Percentiles rank a stretch among this genome's conserved stretches.
Evolutionary conservation across 257 asterid genomes (phyloP).

Genomic region (Fraxinus anomala): DNA sequence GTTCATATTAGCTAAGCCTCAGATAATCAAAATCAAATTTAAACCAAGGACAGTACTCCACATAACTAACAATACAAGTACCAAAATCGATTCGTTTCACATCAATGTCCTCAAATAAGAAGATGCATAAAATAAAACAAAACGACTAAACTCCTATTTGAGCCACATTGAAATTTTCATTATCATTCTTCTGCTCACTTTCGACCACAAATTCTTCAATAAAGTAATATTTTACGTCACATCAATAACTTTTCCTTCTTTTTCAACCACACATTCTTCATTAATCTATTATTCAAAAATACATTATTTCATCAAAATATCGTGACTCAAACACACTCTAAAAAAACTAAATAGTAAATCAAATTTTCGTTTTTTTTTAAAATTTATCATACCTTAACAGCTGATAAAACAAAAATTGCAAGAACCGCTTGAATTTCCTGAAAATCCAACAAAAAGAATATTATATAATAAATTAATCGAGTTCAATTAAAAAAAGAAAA

Average conservation of each 20-base stretch:
- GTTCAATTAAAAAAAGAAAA: background rate
- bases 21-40: background rate
- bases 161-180: no score
- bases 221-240: no score
- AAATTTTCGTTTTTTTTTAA: background rate
- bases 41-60: background rate
- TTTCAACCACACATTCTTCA: no score
- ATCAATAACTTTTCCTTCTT: no score
- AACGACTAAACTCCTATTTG: no score
- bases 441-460: slow-evolving; percentile 12
- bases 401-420: slow-evolving; percentile 57
- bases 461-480: background rate
- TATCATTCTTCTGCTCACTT: no score
- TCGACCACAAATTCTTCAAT: no score
- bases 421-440: slow-evolving; percentile 88
- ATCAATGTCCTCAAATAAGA: background rate
- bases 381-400: slow-evolving; percentile 57
- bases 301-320: no score
- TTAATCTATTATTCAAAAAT: no score
- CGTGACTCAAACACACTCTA: no score
- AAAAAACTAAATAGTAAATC: background rate
- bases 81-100: background rate
- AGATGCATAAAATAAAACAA: background rate
- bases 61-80: background rate
- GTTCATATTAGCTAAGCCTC: background rate